These are phyloP conservation scores for Cucurbita argyrosperma DNA, from an alignment of 306 rosid species.

Conservation along the genomic window DNA sequence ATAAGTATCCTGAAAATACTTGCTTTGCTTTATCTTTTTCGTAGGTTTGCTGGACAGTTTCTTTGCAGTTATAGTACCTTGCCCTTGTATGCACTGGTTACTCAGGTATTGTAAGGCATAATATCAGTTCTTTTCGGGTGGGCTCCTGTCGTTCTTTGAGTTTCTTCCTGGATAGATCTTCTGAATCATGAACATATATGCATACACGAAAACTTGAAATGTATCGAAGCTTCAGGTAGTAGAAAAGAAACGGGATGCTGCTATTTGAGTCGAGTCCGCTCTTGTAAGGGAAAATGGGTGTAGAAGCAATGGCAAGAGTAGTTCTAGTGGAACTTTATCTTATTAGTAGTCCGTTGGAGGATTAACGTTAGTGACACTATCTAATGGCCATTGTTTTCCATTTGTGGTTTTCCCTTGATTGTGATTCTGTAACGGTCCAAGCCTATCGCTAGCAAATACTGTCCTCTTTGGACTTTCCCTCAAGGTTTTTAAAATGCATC, in stretches of 20 bases:
- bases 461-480: no score
- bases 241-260: neutral
- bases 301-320: neutral
- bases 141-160: neutral
- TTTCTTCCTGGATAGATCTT: neutral
- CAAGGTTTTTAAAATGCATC: no score
- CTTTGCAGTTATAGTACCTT: slow-evolving; percentile 95
- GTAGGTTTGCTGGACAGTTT: slow-evolving; percentile 83
- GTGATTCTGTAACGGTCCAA: no score
- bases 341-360: neutral
- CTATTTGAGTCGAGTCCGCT: neutral
- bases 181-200: neutral
- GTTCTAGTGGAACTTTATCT: neutral
- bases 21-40: slow-evolving; percentile 5
- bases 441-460: no score
- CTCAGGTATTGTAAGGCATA: slow-evolving; percentile 47
- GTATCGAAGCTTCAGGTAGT: neutral
- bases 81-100: slow-evolving; percentile 92
- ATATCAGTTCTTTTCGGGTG: neutral
- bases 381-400: neutral
- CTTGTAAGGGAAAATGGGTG: neutral
- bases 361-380: neutral
- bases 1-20: slow-evolving; percentile 7
- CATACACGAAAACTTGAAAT: neutral
- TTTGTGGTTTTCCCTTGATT: neutral